Evolutionary conservation across 306 rosid species (phyloP).

Genomic region (Senna siamea): DNA sequence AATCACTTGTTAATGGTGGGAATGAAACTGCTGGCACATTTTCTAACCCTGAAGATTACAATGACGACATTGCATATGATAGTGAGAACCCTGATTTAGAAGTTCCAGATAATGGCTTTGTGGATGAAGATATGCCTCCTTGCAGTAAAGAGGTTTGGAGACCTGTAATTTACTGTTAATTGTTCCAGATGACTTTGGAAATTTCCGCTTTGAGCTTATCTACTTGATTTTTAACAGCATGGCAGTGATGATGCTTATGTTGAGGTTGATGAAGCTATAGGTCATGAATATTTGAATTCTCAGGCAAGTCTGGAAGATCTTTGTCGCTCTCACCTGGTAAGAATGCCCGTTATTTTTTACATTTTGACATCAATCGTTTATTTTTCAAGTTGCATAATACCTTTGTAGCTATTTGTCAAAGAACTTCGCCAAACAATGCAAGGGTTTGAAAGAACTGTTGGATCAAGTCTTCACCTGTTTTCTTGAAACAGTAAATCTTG

Average conservation of each 20-base stretch:
- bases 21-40: conserved; percentile 48
- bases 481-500: conserved; percentile 1
- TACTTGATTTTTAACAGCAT: conserved; percentile 52
- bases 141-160: conserved; percentile 59
- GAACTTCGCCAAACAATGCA: background rate
- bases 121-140: conserved; percentile 65
- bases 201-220: conserved; percentile 33
- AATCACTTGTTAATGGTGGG: conserved; percentile 62
- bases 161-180: conserved; percentile 31
- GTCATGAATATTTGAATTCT: conserved; percentile 56
- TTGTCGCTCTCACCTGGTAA: conserved; percentile 96
- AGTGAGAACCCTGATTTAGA: conserved; percentile 57
- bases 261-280: conserved; percentile 52
- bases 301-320: conserved; percentile 82
- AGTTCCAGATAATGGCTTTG: conserved; percentile 45
- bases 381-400: background rate
- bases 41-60: conserved; percentile 50
- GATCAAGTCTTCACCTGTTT: conserved; percentile 8
- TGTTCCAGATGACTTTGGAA: conserved; percentile 18
- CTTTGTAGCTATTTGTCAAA: conserved; percentile 7
- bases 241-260: conserved; percentile 48
- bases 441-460: conserved; percentile 13
- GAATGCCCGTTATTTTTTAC: conserved; percentile 30
- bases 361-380: conserved; percentile 6
- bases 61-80: conserved; percentile 58